Evolutionary conservation across 2,329 filamentous ascomycete species (phyloP).

Genomic region (Alternaria consortialis): DNA sequence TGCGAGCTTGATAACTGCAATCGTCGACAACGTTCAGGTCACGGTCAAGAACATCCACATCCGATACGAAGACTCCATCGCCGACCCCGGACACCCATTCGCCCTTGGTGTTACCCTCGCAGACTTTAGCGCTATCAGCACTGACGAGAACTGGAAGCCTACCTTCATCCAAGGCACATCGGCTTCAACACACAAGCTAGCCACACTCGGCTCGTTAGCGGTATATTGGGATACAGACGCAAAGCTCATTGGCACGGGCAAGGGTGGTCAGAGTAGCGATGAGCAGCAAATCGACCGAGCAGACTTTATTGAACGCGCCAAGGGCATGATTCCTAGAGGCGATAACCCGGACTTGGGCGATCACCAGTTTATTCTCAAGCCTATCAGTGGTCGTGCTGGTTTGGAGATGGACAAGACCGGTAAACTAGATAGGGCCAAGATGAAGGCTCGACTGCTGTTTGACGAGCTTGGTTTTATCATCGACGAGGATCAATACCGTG

Average conservation of each 20-base stretch:
- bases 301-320: constrained; percentile 80
- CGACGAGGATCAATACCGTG: constrained; percentile 96
- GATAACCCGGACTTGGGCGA: constrained; percentile 65
- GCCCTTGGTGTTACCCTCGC: constrained; percentile 90
- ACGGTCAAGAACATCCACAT: constrained; percentile 98
- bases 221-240: constrained; percentile 99
- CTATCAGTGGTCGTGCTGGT: constrained; percentile 93
- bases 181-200: constrained; percentile 88
- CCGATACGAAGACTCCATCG: constrained; percentile 97
- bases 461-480: constrained; percentile 98
- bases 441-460: constrained; percentile 91
- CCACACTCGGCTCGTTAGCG: constrained; percentile 85
- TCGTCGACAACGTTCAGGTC: constrained; percentile 98
- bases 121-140: constrained; percentile 97
- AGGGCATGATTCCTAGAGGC: constrained; percentile 78
- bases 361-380: constrained; percentile 95
- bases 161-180: constrained; percentile 92
- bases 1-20: constrained; percentile 91
- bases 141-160: constrained; percentile 91
- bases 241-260: constrained; percentile 80
- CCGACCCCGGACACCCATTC: constrained; percentile 93
- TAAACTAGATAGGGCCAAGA: constrained; percentile 78
- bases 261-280: constrained; percentile 71
- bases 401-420: constrained; percentile 95
- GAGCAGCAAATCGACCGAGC: constrained; percentile 72